Evolutionary conservation across 192 early-diverging fungal genomes (phyloP).

Genomic region (Entomortierella parvispora): DNA sequence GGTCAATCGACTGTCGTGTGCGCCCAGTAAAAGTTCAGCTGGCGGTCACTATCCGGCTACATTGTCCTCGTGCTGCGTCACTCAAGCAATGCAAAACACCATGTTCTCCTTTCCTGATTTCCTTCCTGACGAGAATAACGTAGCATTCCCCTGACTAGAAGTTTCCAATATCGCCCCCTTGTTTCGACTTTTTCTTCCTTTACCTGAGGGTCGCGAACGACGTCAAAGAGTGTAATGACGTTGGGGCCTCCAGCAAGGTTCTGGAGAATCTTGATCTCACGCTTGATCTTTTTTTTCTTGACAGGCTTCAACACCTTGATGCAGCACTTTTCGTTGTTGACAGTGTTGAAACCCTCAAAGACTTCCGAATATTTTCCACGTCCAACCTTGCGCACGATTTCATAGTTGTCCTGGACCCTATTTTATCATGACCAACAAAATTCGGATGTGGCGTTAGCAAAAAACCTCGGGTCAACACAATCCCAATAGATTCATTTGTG

Average conservation of each 20-base stretch:
- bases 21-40: no score
- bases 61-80: no score
- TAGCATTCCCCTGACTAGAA: no score
- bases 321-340: slow-evolving; percentile 88
- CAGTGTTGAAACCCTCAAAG: slow-evolving; percentile 97
- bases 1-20: no score
- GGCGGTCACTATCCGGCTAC: no score
- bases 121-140: no score
- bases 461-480: no score
- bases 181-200: neutral
- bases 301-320: slow-evolving; percentile 99
- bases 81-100: no score
- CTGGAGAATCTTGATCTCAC: slow-evolving; percentile 99
- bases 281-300: slow-evolving; percentile 99
- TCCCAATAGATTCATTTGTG: no score
- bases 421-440: neutral
- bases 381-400: slow-evolving; percentile 97
- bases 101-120: no score
- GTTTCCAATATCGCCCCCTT: no score
- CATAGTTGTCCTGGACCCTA: slow-evolving; percentile 95
- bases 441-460: slow-evolving; percentile 3
- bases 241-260: slow-evolving; percentile 96
- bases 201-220: slow-evolving; percentile 95
- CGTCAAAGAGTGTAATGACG: slow-evolving; percentile 90
- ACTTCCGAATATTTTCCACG: slow-evolving; percentile 99